phyloP scores from a whole-genome alignment of 495 filamentous ascomycete genomes.

The Ascodesmis nigricans region DNA sequence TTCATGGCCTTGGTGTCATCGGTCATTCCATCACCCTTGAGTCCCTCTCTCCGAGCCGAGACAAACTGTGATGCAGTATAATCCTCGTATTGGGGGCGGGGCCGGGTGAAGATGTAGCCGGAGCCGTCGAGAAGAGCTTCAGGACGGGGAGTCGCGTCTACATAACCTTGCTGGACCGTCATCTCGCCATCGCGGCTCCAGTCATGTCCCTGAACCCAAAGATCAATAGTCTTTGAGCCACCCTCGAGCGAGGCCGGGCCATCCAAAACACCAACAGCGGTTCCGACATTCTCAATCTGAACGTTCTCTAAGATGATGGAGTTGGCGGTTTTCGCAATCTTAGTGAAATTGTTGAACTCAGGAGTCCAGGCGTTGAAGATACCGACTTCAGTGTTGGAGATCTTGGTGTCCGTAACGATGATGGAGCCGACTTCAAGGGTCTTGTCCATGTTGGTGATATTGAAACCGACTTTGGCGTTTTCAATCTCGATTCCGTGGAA shows the following conservation, averaged over 20 bases:
- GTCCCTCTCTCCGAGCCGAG: slow-evolving; percentile 54
- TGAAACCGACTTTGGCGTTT: slow-evolving; percentile 56
- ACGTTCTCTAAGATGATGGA: slow-evolving; percentile 75
- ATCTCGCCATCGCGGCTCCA: slow-evolving; percentile 31
- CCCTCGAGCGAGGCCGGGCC: slow-evolving; percentile 44
- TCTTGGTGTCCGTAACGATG: slow-evolving; percentile 54
- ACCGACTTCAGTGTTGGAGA: slow-evolving; percentile 50
- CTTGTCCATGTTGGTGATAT: slow-evolving; percentile 46
- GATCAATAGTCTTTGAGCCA: slow-evolving; percentile 38
- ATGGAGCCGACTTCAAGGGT: slow-evolving; percentile 59
- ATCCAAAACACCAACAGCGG: slow-evolving; percentile 35
- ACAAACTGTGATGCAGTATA: slow-evolving; percentile 37
- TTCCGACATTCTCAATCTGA: slow-evolving; percentile 35
- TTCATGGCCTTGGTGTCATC: slow-evolving; percentile 57
- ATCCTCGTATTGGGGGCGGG: slow-evolving; percentile 52
- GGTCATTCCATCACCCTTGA: slow-evolving; percentile 51
- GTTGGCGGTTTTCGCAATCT: slow-evolving; percentile 37
- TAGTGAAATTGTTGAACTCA: slow-evolving; percentile 1
- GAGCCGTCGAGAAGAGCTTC: slow-evolving; percentile 27
- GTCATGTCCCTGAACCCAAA: slow-evolving; percentile 52
- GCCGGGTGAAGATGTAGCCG: slow-evolving; percentile 33
- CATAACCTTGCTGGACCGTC: slow-evolving; percentile 29
- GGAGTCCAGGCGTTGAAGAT: slow-evolving; percentile 33
- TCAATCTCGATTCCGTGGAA: slow-evolving; percentile 65
- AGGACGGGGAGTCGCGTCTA: slow-evolving; percentile 34